A percentile compares a stretch with the other conserved stretches of the same genome.
These are phyloP conservation scores for Nakazawaea ernobii DNA, from an alignment of 805 yeast species.

Conservation along the genomic window DNA sequence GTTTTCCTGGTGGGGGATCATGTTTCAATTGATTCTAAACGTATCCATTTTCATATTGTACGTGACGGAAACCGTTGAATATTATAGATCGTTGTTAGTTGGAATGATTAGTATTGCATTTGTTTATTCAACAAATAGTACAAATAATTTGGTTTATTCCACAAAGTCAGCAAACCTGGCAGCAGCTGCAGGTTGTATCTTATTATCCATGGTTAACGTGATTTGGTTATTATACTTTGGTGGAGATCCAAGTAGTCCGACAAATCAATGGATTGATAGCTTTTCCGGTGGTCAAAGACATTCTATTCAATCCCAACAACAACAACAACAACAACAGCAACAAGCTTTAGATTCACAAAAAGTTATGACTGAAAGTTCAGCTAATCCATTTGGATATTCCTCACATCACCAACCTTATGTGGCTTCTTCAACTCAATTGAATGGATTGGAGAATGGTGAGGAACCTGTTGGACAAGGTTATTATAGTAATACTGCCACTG, in stretches of 20 bases:
- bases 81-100: constrained; percentile 56
- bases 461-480: constrained; percentile 19
- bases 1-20: constrained; percentile 96
- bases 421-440: constrained; percentile 46
- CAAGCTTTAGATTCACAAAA: constrained; percentile 17
- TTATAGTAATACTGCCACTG: constrained; percentile 14
- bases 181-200: constrained; percentile 88
- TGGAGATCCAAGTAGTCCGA: constrained; percentile 82
- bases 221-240: constrained; percentile 89
- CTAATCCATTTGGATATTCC: constrained; percentile 17
- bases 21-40: constrained; percentile 64
- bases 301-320: not conserved
- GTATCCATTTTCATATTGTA: constrained; percentile 45
- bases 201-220: constrained; percentile 74
- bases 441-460: constrained; percentile 53
- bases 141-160: constrained; percentile 73
- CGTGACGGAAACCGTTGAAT: constrained; percentile 57
- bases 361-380: constrained; percentile 21
- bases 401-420: constrained; percentile 9
- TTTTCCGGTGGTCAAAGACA: constrained; percentile 5
- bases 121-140: constrained; percentile 78
- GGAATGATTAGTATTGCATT: constrained; percentile 66
- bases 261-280: constrained; percentile 71
- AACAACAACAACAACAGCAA: constrained; percentile 14
- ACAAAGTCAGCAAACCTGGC: constrained; percentile 65